Percentiles rank a stretch among this genome's conserved stretches.
phyloP scores from a whole-genome alignment of 371 early-diverging fungal species.

The Apophysomyces ossiformis region DNA sequence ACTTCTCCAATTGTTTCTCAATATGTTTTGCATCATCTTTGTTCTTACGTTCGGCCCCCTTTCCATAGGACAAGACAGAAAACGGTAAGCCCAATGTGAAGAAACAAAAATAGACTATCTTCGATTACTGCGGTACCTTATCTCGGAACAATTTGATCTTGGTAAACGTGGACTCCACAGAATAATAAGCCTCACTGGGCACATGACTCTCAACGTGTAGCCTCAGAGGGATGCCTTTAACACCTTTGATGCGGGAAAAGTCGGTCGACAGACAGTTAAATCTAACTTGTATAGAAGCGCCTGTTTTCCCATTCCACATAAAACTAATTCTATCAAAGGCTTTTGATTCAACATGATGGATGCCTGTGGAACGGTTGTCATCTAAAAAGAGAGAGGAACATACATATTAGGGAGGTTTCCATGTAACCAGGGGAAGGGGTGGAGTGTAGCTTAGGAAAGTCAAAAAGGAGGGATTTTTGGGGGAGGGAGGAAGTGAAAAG shows the following conservation, averaged over 20 bases:
- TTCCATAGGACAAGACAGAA: background rate
- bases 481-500: background rate
- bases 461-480: background rate
- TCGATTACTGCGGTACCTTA: slow-evolving; percentile 31
- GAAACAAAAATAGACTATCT: background rate
- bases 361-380: slow-evolving; percentile 29
- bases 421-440: too few relatives aligned
- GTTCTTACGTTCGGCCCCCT: slow-evolving; percentile 71
- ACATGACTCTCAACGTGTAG: slow-evolving; percentile 42
- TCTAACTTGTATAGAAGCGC: slow-evolving; percentile 44
- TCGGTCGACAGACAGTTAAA: slow-evolving; percentile 61
- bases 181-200: slow-evolving; percentile 10
- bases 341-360: slow-evolving; percentile 53
- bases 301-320: slow-evolving; percentile 43
- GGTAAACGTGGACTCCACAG: slow-evolving; percentile 38
- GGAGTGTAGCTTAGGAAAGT: background rate
- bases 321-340: slow-evolving; percentile 48
- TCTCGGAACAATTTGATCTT: slow-evolving; percentile 59
- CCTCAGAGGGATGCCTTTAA: slow-evolving; percentile 56
- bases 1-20: slow-evolving; percentile 60
- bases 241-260: slow-evolving; percentile 57
- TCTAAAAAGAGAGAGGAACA: background rate
- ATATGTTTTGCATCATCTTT: slow-evolving; percentile 72
- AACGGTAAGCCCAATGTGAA: background rate
- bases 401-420: too few relatives aligned